Conservation (phyloP, 1,139 yeast genomes). For the Lodderomyces orthopsilosis region DNA sequence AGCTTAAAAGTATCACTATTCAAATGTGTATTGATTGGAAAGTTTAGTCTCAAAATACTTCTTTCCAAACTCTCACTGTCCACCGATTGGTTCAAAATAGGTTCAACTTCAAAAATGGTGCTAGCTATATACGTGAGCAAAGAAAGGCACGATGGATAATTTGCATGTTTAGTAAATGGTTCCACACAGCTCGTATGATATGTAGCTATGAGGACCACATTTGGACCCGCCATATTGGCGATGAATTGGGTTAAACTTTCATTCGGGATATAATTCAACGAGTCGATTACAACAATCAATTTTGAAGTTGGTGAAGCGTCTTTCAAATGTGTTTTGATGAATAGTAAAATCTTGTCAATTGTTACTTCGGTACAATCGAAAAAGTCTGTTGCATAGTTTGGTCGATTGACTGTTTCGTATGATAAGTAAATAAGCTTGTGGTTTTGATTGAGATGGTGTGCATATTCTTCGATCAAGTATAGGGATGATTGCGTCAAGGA, state of each 20-base stretch:
- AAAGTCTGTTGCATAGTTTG: slow-evolving; percentile 48
- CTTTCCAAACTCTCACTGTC: slow-evolving; percentile 53
- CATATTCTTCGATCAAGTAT: slow-evolving; percentile 55
- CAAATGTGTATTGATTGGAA: slow-evolving; percentile 45
- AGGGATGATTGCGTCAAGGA: slow-evolving; percentile 66
- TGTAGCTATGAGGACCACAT: slow-evolving; percentile 54
- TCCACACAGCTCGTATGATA: slow-evolving; percentile 54
- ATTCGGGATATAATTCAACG: slow-evolving; percentile 57
- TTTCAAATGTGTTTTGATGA: slow-evolving; percentile 4
- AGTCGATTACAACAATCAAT: slow-evolving; percentile 57
- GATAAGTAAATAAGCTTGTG: slow-evolving; percentile 49
- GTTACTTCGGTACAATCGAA: slow-evolving; percentile 39
- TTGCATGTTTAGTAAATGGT: slow-evolving; percentile 17
- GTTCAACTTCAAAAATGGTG: slow-evolving; percentile 50
- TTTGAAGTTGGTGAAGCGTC: slow-evolving; percentile 17
- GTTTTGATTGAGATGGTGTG: slow-evolving; percentile 30
- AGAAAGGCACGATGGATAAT: slow-evolving; percentile 52
- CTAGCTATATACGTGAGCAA: slow-evolving; percentile 69
- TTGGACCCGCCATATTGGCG: slow-evolving; percentile 53
- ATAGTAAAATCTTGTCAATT: slow-evolving; percentile 1
- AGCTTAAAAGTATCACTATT: slow-evolving; percentile 49
- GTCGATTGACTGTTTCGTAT: slow-evolving; percentile 57
- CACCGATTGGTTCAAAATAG: slow-evolving; percentile 16
- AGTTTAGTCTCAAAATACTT: slow-evolving; percentile 37
- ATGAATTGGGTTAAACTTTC: slow-evolving; percentile 52